Evolutionary conservation across 2,329 filamentous ascomycete genomes (phyloP).

Genomic region (Laburnicola sp.): DNA sequence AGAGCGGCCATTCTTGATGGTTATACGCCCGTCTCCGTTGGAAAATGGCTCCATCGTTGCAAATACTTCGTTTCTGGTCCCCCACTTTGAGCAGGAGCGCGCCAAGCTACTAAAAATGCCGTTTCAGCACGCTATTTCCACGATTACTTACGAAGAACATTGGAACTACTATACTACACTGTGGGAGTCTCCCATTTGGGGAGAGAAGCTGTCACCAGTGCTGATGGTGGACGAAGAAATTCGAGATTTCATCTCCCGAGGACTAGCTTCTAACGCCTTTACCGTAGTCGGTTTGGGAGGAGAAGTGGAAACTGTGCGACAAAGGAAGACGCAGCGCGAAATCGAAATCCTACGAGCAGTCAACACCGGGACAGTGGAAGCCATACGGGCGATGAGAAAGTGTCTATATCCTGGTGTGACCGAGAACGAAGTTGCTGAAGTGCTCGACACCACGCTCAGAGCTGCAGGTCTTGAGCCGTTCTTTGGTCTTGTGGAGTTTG

Average conservation of each 20-base stretch:
- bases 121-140: constrained; percentile 53
- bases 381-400: constrained; percentile 60
- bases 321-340: constrained; percentile 61
- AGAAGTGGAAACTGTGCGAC: constrained; percentile 61
- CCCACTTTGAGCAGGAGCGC: constrained; percentile 63
- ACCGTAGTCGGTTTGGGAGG: constrained; percentile 58
- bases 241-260: constrained; percentile 64
- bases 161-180: constrained; percentile 66
- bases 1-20: constrained; percentile 65
- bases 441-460: constrained; percentile 59
- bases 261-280: constrained; percentile 58
- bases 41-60: constrained; percentile 51
- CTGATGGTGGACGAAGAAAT: constrained; percentile 69
- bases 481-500: constrained; percentile 67
- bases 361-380: constrained; percentile 66
- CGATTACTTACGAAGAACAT: constrained; percentile 66
- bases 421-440: constrained; percentile 60
- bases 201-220: constrained; percentile 38
- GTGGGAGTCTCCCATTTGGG: constrained; percentile 43
- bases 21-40: constrained; percentile 55
- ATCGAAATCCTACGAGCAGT: constrained; percentile 63
- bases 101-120: constrained; percentile 64
- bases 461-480: constrained; percentile 61
- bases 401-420: constrained; percentile 61
- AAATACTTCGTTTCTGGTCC: constrained; percentile 62